Evolutionary conservation across 768 basidiomycete genomes (phyloP).

Genomic region (Psilocybe tampanensis): DNA sequence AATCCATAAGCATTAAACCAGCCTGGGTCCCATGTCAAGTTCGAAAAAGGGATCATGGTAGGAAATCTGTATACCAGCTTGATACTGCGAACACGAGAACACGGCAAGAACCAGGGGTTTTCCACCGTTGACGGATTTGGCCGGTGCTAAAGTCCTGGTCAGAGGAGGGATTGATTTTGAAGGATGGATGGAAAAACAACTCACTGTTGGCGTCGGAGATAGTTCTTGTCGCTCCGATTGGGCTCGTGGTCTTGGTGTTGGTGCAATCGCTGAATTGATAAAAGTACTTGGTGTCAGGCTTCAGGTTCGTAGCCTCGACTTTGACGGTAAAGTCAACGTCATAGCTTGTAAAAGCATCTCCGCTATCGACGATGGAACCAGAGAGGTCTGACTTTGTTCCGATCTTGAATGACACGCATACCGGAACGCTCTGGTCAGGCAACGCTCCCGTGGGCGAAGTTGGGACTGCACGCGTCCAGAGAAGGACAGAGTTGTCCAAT

Average conservation of each 20-base stretch:
- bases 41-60: not conserved
- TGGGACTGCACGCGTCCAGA: constrained; percentile 60
- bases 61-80: constrained; percentile 37
- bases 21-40: constrained; percentile 31
- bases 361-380: constrained; percentile 39
- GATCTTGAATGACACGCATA: constrained; percentile 51
- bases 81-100: constrained; percentile 60
- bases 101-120: constrained; percentile 56
- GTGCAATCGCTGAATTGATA: constrained; percentile 60
- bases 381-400: constrained; percentile 36
- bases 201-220: constrained; percentile 47
- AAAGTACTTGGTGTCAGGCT: constrained; percentile 56
- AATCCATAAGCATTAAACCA: constrained; percentile 66
- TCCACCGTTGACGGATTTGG: constrained; percentile 49
- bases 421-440: constrained; percentile 53
- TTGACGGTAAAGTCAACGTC: constrained; percentile 66
- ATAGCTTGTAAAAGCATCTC: constrained; percentile 54
- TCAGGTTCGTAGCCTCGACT: constrained; percentile 53
- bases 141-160: constrained; percentile 38
- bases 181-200: constrained; percentile 17
- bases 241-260: constrained; percentile 40
- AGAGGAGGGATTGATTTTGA: not conserved
- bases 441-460: constrained; percentile 27
- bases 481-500: constrained; percentile 50
- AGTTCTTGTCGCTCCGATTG: constrained; percentile 55